Conservation (phyloP, 1,284 basidiomycete species). For the Meripilus lineatus region DNA sequence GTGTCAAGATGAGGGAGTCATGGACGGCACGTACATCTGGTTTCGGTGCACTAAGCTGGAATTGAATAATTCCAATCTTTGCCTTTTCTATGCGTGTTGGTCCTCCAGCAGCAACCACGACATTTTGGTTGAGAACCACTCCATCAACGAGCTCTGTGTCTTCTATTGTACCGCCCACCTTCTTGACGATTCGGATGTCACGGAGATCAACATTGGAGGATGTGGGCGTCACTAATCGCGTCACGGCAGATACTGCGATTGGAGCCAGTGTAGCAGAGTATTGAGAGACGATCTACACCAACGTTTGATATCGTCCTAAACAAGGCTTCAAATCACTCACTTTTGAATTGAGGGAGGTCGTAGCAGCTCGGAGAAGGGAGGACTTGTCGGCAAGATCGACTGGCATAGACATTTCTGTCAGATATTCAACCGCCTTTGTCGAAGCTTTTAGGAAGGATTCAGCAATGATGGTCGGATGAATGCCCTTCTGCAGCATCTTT, state of each 20-base stretch:
- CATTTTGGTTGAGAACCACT: conserved; percentile 94
- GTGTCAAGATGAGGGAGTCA: conserved; percentile 1
- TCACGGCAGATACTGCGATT: conserved; percentile 96
- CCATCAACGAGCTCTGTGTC: conserved; percentile 98
- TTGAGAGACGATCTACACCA: conserved; percentile 89
- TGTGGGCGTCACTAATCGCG: conserved; percentile 78
- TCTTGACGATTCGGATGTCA: conserved; percentile 96
- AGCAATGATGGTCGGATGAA: conserved; percentile 97
- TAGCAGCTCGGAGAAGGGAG: conserved; percentile 87
- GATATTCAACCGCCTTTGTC: conserved; percentile 88
- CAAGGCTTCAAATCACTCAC: conserved; percentile 33
- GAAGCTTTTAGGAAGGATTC: conserved; percentile 95
- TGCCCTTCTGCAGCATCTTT: conserved; percentile 95
- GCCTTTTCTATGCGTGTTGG: conserved; percentile 97
- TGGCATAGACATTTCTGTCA: conserved; percentile 91
- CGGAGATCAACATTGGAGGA: conserved; percentile 95
- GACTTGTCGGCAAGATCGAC: conserved; percentile 90
- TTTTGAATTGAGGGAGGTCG: conserved; percentile 96
- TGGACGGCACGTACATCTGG: conserved; percentile 71
- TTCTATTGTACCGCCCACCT: conserved; percentile 98
- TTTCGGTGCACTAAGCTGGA: conserved; percentile 97
- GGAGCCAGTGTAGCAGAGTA: conserved; percentile 97
- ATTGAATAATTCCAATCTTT: conserved; percentile 98
- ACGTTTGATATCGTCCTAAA: conserved; percentile 1
- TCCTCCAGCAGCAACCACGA: conserved; percentile 86